A percentile compares a stretch with the other conserved stretches of the same genome.
Evolutionary conservation across 257 asterid species (phyloP).

Genomic region (Penstemon davidsonii): DNA sequence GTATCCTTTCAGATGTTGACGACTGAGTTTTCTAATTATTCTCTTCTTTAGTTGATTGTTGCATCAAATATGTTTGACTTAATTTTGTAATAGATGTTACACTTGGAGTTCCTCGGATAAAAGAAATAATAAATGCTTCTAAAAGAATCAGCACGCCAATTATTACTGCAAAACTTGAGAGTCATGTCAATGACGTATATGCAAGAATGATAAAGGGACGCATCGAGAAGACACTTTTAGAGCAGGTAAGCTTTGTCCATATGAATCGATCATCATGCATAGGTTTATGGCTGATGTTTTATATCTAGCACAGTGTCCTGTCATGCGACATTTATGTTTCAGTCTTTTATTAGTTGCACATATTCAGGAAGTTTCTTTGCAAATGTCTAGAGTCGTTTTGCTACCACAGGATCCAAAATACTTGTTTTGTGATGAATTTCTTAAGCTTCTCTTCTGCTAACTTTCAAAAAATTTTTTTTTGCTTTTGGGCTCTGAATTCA

Average conservation of each 20-base stretch:
- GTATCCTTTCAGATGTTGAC: slow-evolving; percentile 65
- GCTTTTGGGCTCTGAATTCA: not conserved
- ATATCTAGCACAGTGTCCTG: not conserved
- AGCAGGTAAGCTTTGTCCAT: slow-evolving; percentile 60
- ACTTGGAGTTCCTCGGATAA: slow-evolving; percentile 95
- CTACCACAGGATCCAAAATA: slow-evolving; percentile 1
- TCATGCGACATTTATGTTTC: slow-evolving; percentile 4
- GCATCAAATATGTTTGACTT: slow-evolving; percentile 40
- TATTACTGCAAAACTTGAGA: slow-evolving; percentile 60
- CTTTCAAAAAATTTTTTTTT: not conserved
- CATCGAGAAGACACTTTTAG: slow-evolving; percentile 78
- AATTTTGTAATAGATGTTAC: slow-evolving; percentile 75
- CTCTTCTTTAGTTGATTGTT: slow-evolving; percentile 15
- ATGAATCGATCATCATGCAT: slow-evolving; percentile 11
- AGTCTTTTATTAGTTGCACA: slow-evolving; percentile 8
- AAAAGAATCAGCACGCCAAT: slow-evolving; percentile 86
- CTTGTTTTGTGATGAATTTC: not conserved
- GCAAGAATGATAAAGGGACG: slow-evolving; percentile 79
- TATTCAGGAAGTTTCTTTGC: not conserved
- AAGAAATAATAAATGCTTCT: slow-evolving; percentile 83
- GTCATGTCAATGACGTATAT: slow-evolving; percentile 38
- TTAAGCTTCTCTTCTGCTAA: slow-evolving; percentile 2
- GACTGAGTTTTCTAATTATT: not conserved
- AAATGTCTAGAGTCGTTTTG: slow-evolving; percentile 12
- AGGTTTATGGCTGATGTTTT: slow-evolving; percentile 2